A percentile compares a stretch with the other conserved stretches of the same genome.
phyloP scores from a whole-genome alignment of 345 rosid genomes.

The Firmiana major region DNA sequence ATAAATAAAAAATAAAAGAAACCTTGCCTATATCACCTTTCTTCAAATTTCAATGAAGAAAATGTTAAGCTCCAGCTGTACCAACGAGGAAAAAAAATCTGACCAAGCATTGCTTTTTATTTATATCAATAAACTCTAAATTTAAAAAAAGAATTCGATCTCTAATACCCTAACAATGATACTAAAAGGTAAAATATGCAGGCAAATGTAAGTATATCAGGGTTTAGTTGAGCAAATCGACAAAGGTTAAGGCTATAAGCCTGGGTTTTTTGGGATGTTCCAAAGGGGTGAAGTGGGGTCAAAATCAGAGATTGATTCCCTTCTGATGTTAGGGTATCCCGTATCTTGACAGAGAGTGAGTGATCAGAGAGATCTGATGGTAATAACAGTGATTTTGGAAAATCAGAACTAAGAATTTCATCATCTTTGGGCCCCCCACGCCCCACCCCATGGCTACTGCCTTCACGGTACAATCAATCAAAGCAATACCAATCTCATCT shows the following conservation, averaged over 20 bases:
- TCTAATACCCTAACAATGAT: not conserved
- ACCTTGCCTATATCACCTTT: not conserved
- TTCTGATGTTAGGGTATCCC: not conserved
- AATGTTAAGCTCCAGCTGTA: slow-evolving; percentile 5
- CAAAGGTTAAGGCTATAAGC: not conserved
- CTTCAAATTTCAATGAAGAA: slow-evolving; percentile 22
- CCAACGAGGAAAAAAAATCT: slow-evolving; percentile 3
- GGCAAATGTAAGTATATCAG: not conserved
- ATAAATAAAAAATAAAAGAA: not conserved
- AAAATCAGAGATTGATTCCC: slow-evolving; percentile 13
- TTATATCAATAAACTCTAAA: no score
- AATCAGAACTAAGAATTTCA: not conserved
- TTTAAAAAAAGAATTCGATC: no score
- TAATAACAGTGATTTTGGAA: not conserved
- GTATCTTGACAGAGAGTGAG: not conserved
- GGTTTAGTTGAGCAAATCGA: not conserved
- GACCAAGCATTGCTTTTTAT: not conserved
- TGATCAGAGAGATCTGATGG: slow-evolving; percentile 14
- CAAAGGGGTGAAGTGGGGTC: slow-evolving; percentile 10
- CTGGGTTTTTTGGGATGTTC: not conserved
- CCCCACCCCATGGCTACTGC: not conserved
- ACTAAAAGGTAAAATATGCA: not conserved
- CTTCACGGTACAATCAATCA: not conserved
- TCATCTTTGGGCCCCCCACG: not conserved
- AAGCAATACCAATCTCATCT: not conserved